phyloP scores from a whole-genome alignment of 2,329 filamentous ascomycete genomes.

The Pyricularia pennisetigena region DNA sequence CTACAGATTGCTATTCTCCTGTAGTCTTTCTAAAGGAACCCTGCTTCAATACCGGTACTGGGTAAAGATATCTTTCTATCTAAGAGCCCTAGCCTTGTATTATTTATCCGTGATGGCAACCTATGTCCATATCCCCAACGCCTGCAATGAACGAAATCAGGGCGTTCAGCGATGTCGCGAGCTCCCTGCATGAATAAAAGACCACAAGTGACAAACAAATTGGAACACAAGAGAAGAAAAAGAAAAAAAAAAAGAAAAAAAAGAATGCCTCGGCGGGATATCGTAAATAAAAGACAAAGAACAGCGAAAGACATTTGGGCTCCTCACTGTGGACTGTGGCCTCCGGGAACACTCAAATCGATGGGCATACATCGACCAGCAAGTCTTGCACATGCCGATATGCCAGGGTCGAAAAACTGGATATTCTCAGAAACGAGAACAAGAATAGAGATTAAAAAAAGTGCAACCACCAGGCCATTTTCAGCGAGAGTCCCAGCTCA shows the following conservation, averaged over 20 bases:
- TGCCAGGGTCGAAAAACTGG: not conserved
- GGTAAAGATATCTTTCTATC: not conserved
- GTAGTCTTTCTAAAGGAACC: too few relatives aligned
- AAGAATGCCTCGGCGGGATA: not conserved
- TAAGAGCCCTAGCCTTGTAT: not conserved
- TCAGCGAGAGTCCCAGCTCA: constrained; percentile 14
- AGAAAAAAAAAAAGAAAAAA: not conserved
- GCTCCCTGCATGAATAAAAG: not conserved
- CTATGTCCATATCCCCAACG: not conserved
- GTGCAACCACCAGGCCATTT: not conserved
- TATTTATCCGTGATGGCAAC: not conserved
- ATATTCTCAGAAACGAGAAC: not conserved
- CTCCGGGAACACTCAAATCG: not conserved
- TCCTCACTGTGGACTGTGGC: not conserved
- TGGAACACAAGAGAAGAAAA: not conserved
- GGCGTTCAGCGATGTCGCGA: not conserved
- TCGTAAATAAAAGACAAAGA: not conserved
- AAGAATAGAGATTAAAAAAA: not conserved
- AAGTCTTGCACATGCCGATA: not conserved
- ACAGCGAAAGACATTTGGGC: not conserved
- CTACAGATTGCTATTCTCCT: too few relatives aligned
- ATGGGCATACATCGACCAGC: not conserved
- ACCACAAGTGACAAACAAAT: not conserved
- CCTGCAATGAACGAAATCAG: not conserved
- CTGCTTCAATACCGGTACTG: too few relatives aligned